phyloP scores from a whole-genome alignment of 371 early-diverging fungal genomes.

The Massospora cicadina region DNA sequence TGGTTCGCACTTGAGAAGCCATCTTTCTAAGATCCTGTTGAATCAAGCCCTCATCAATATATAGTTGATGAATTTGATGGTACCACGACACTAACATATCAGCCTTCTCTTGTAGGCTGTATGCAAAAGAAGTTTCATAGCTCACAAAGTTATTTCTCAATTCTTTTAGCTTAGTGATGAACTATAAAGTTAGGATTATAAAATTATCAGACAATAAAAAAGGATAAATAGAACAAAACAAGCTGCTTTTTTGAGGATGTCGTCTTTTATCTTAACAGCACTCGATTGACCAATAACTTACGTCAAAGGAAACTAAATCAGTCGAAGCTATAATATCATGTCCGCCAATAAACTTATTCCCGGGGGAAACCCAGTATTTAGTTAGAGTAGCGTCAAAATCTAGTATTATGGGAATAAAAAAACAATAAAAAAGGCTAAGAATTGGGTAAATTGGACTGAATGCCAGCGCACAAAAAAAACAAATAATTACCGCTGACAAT shows the following conservation, averaged over 20 bases:
- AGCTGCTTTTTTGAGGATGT: too few relatives aligned
- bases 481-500: not conserved
- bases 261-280: too few relatives aligned
- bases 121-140: conserved; percentile 27
- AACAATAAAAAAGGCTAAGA: too few relatives aligned
- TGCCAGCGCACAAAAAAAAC: too few relatives aligned
- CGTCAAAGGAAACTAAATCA: not conserved
- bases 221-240: too few relatives aligned
- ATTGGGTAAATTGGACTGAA: too few relatives aligned
- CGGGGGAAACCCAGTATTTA: conserved; percentile 6
- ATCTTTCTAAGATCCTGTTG: conserved; percentile 29
- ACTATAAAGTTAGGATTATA: not conserved
- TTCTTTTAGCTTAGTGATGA: not conserved
- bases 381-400: conserved; percentile 23
- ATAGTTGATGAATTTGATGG: conserved; percentile 30
- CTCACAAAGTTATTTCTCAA: not conserved
- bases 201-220: too few relatives aligned
- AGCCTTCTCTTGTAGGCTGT: conserved; percentile 34
- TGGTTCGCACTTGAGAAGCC: conserved; percentile 29
- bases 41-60: conserved; percentile 26
- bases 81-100: conserved; percentile 56
- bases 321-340: not conserved
- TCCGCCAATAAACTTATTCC: conserved; percentile 4
- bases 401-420: too few relatives aligned
- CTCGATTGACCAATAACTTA: not conserved